Percentiles rank a stretch among this genome's conserved stretches.
Evolutionary conservation across 352 stramenopile species (phyloP).

Genomic region (Pythium aquatile): DNA sequence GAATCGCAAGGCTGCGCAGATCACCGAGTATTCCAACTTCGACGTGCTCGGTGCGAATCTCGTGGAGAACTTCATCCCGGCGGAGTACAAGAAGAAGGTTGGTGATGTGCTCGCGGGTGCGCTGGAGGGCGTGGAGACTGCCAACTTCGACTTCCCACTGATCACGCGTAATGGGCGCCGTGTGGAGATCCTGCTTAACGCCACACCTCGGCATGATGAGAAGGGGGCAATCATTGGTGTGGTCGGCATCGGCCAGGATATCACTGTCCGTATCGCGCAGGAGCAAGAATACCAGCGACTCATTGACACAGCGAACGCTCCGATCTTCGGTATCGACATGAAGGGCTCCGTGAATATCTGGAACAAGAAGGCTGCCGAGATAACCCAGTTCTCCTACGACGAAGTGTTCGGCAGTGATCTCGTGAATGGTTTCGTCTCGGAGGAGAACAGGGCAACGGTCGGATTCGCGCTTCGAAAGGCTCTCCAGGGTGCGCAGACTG

Average conservation of each 20-base stretch:
- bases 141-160: not conserved
- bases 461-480: constrained; percentile 58
- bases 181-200: not conserved
- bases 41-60: constrained; percentile 34
- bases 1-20: constrained; percentile 44
- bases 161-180: not conserved
- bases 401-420: constrained; percentile 88
- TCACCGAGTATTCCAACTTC: constrained; percentile 40
- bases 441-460: constrained; percentile 58
- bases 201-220: not conserved
- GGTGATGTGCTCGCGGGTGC: constrained; percentile 11
- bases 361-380: constrained; percentile 88
- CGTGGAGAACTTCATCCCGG: constrained; percentile 41
- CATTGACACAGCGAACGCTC: constrained; percentile 24
- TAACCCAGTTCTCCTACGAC: constrained; percentile 83
- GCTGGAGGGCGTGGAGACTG: not conserved
- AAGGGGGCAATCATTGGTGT: not conserved
- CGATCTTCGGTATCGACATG: constrained; percentile 84
- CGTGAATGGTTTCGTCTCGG: constrained; percentile 86
- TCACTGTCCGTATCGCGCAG: not conserved
- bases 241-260: not conserved
- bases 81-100: constrained; percentile 33
- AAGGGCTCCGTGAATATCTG: constrained; percentile 83
- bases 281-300: not conserved
- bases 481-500: constrained; percentile 59